Conservation (phyloP, 1,284 basidiomycete genomes). For the Cryptococcus hybrid region DNA sequence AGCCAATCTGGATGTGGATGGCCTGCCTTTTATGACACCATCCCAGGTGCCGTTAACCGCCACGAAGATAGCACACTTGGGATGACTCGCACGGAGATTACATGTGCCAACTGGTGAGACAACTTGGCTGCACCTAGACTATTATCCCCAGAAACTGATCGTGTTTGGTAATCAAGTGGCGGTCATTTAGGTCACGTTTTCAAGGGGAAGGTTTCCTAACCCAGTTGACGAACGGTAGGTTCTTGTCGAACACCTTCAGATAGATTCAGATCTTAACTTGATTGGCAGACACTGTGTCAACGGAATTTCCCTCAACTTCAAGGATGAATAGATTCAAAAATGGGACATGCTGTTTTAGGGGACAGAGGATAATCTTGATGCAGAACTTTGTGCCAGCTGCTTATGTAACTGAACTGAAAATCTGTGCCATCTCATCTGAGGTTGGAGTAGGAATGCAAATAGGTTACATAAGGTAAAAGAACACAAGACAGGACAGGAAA, state of each 20-base stretch:
- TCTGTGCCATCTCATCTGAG: too few relatives aligned
- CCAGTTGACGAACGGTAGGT: conserved; percentile 29
- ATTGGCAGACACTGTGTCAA: conserved; percentile 76
- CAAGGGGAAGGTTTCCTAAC: conserved; percentile 66
- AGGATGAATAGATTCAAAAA: conserved; percentile 51
- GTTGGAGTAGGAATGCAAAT: too few relatives aligned
- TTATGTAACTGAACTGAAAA: too few relatives aligned
- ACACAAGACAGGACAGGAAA: too few relatives aligned
- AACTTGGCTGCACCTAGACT: conserved; percentile 20
- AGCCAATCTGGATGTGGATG: conserved; percentile 85
- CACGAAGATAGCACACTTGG: conserved; percentile 51
- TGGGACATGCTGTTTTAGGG: not conserved
- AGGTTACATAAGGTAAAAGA: too few relatives aligned
- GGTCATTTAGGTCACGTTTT: conserved; percentile 94
- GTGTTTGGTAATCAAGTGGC: conserved; percentile 60
- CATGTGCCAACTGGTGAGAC: conserved; percentile 47
- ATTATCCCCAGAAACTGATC: not conserved
- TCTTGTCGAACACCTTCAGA: conserved; percentile 5
- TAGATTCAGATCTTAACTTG: not conserved
- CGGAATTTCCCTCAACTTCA: conserved; percentile 79
- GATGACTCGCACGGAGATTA: conserved; percentile 50
- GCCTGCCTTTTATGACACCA: conserved; percentile 96
- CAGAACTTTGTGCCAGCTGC: too few relatives aligned
- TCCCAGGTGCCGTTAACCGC: conserved; percentile 81
- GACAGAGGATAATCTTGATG: too few relatives aligned